A percentile compares a stretch with the other conserved stretches of the same genome.
Evolutionary conservation across 306 rosid species (phyloP).

Genomic region (Glycine soja): DNA sequence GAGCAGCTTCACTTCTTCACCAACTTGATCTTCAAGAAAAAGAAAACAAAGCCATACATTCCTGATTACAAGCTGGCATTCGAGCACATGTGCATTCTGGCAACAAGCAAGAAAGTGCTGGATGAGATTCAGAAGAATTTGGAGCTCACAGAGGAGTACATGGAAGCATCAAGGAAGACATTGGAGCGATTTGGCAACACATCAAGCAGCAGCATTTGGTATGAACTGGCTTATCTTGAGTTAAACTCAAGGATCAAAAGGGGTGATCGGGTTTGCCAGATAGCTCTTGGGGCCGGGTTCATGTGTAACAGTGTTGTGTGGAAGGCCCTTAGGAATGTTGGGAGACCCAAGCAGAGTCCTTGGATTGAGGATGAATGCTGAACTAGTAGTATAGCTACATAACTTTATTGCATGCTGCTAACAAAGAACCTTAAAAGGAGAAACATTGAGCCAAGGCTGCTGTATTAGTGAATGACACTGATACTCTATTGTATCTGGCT

Average conservation of each 20-base stretch:
- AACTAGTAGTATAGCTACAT: background rate
- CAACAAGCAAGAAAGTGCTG: constrained; percentile 69
- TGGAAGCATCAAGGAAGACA: constrained; percentile 75
- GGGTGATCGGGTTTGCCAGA: constrained; percentile 65
- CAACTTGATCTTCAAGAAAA: constrained; percentile 50
- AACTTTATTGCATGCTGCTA: background rate
- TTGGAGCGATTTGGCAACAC: constrained; percentile 77
- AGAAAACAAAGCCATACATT: constrained; percentile 55
- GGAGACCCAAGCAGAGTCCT: constrained; percentile 54
- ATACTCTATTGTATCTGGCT: background rate
- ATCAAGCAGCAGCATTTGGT: constrained; percentile 78
- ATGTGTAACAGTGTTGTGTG: constrained; percentile 65
- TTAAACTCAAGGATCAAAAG: constrained; percentile 52
- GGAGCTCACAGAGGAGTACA: constrained; percentile 60
- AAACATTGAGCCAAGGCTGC: background rate
- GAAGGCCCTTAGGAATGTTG: constrained; percentile 59
- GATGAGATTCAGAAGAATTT: constrained; percentile 63
- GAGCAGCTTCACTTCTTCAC: constrained; percentile 65
- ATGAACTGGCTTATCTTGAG: constrained; percentile 71
- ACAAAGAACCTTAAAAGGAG: background rate
- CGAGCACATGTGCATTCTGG: constrained; percentile 60
- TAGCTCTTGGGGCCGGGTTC: constrained; percentile 60
- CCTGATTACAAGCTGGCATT: constrained; percentile 66
- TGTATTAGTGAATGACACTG: background rate
- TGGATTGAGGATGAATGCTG: constrained; percentile 53